Conservation (phyloP, 441 rosid genomes). For the Monsonia emarginata region DNA sequence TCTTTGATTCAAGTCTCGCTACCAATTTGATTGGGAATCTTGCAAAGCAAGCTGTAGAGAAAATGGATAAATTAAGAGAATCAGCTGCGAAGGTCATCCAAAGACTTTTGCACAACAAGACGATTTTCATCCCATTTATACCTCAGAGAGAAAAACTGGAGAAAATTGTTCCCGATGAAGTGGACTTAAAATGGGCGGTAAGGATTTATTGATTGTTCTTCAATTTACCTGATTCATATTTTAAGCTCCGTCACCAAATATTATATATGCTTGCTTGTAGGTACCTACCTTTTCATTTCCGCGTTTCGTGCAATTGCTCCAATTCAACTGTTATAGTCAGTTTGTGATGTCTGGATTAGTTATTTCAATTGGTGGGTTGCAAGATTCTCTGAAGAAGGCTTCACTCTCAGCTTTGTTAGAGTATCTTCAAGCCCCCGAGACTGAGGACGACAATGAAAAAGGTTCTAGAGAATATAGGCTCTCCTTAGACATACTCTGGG, state of each 20-base stretch:
- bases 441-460: constrained; percentile 29
- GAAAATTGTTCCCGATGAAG: constrained; percentile 49
- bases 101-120: constrained; percentile 52
- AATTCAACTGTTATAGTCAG: constrained; percentile 57
- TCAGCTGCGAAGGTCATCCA: constrained; percentile 69
- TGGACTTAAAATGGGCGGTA: constrained; percentile 68
- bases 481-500: constrained; percentile 61
- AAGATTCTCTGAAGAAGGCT: constrained; percentile 69
- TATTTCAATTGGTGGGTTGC: constrained; percentile 81
- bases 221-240: constrained; percentile 8
- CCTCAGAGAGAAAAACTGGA: constrained; percentile 62
- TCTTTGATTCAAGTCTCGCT: constrained; percentile 59
- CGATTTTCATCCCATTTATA: constrained; percentile 48
- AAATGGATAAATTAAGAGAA: constrained; percentile 92
- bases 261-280: constrained; percentile 37
- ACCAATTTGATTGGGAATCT: constrained; percentile 49
- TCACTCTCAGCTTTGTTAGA: constrained; percentile 65
- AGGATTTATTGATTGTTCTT: constrained; percentile 22
- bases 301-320: constrained; percentile 60
- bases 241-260: constrained; percentile 10
- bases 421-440: constrained; percentile 48
- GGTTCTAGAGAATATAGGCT: constrained; percentile 42
- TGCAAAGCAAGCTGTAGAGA: constrained; percentile 85
- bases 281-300: constrained; percentile 77
- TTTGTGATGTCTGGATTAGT: constrained; percentile 72